These are phyloP conservation scores for Marasmius sp. DNA, from an alignment of 1,284 basidiomycete genomes.

Conservation along the genomic window DNA sequence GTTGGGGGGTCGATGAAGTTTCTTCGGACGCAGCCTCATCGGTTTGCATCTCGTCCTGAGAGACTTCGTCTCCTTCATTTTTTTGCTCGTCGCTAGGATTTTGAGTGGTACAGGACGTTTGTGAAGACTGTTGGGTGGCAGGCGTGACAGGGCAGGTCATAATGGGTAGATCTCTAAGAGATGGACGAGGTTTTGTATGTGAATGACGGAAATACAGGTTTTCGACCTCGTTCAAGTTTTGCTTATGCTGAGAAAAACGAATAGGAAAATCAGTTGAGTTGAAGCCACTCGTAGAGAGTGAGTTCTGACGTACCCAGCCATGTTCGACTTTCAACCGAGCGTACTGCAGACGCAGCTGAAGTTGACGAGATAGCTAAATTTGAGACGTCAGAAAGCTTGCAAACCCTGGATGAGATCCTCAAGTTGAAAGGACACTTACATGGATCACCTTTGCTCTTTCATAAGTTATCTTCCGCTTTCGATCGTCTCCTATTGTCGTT, in stretches of 20 bases:
- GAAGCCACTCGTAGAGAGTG: not conserved
- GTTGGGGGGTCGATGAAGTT: not conserved
- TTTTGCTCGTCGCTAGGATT: no score
- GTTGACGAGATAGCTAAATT: constrained; percentile 62
- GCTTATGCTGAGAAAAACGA: constrained; percentile 43
- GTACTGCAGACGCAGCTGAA: constrained; percentile 76
- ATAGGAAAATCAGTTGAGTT: not conserved
- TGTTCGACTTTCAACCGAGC: constrained; percentile 77
- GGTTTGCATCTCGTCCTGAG: not conserved
- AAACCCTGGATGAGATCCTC: not conserved
- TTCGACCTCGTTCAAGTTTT: constrained; percentile 61
- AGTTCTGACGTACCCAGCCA: constrained; percentile 61
- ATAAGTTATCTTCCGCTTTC: constrained; percentile 46
- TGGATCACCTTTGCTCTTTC: constrained; percentile 65
- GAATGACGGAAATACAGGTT: constrained; percentile 63
- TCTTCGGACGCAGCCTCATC: not conserved
- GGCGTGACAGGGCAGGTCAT: not conserved
- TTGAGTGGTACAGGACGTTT: not conserved
- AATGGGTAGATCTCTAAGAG: not conserved
- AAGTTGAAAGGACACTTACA: constrained; percentile 36
- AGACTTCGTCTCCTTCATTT: no score
- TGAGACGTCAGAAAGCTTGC: not conserved
- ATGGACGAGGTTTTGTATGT: constrained; percentile 20
- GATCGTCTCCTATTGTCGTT: constrained; percentile 29
- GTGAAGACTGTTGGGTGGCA: not conserved